A percentile compares a stretch with the other conserved stretches of the same genome.
Evolutionary conservation across 1,284 basidiomycete genomes (phyloP).

Genomic region (Erythrobasidium hasegawianum): DNA sequence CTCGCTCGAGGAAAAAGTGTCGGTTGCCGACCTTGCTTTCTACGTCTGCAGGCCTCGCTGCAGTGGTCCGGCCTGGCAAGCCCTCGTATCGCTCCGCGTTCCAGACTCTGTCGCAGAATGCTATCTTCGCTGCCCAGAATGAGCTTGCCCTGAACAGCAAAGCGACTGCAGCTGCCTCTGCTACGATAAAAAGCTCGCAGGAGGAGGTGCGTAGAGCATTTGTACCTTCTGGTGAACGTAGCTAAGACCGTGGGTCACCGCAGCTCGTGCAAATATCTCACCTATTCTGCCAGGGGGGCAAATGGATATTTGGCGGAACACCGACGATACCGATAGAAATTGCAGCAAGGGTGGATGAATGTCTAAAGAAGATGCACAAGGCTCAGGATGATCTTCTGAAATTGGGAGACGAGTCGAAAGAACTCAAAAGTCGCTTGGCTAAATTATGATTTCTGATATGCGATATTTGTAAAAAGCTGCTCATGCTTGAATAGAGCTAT

Average conservation of each 20-base stretch:
- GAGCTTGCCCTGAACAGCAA: conserved; percentile 75
- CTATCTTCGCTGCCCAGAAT: conserved; percentile 73
- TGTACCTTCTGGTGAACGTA: too few species aligned
- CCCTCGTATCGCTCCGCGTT: conserved; percentile 86
- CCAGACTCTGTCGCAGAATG: conserved; percentile 69
- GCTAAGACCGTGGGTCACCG: too few species aligned
- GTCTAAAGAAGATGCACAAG: conserved; percentile 40
- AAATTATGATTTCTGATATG: too few species aligned
- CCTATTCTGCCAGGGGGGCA: conserved; percentile 40
- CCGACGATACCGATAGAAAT: conserved; percentile 41
- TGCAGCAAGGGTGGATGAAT: conserved; percentile 39
- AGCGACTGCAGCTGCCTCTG: conserved; percentile 64
- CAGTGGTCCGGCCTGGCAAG: conserved; percentile 78
- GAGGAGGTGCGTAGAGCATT: conserved; percentile 66
- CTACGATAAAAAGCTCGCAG: conserved; percentile 67
- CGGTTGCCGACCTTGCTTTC: too few species aligned
- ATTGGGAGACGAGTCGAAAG: conserved; percentile 70
- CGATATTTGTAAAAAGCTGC: too few species aligned
- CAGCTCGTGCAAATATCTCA: conserved; percentile 39
- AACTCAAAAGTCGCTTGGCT: conserved; percentile 63
- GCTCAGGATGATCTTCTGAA: conserved; percentile 39
- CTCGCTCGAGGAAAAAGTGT: too few species aligned
- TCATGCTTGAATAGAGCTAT: too few species aligned
- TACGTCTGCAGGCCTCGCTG: conserved; percentile 70
- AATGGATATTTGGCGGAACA: conserved; percentile 40